Base-by-base conservation (phyloP, 495 filamentous ascomycete genomes). In the Aspergillus mulundensis region DNA sequence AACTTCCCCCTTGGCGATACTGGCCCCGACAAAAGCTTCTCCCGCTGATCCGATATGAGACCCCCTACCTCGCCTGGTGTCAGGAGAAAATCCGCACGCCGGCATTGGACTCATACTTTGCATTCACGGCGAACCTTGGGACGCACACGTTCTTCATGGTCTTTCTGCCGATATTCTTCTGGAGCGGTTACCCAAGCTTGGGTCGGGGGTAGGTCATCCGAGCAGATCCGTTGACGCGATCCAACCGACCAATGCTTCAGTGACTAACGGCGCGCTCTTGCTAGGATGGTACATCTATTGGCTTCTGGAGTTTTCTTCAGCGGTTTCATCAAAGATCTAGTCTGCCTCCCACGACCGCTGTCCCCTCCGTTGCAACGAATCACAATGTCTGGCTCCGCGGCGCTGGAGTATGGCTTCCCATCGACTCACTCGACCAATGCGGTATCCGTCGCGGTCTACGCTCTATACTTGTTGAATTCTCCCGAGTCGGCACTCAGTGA, bases 131-230 rank as follows among this genome's bases (percentile, higher is more conserved):
- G 60, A 98, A 97, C 71, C 86, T 97, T 39, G 94, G 94, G 28
- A 98, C 94, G 5, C 94, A 98, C 73, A 98, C 94, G 1, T 97
- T 96, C 77, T 98, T 96, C 76, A 98, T 96, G 92, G 80, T 95
- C 49, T 83, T 88, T 46, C 71, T 98, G 56, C 94, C 94, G 3
- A 87, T 97, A 49, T 79, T 97, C 53, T 97, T 97, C 74, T 98
- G 94, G 94, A 93, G 89, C 65, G 93, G 94, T 24, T 87, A 89
- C 65, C 83, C 84, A 25, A 83, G 75, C 53, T 79, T 95, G 44
- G 94, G 88, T 24, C 83, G 91, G 71, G 94, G 84, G 89, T 95
- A 85, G 38, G 82, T 77, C 25, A 49, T 52, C 38, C 11, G 21
- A 16, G 18, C n/a, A 28, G 16, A 40, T 25, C 15, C 14, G 15